Percentiles rank a stretch among this genome's conserved stretches.
phyloP scores from a whole-genome alignment of 176 grass and related monocot species.

The Oryza australiensis region DNA sequence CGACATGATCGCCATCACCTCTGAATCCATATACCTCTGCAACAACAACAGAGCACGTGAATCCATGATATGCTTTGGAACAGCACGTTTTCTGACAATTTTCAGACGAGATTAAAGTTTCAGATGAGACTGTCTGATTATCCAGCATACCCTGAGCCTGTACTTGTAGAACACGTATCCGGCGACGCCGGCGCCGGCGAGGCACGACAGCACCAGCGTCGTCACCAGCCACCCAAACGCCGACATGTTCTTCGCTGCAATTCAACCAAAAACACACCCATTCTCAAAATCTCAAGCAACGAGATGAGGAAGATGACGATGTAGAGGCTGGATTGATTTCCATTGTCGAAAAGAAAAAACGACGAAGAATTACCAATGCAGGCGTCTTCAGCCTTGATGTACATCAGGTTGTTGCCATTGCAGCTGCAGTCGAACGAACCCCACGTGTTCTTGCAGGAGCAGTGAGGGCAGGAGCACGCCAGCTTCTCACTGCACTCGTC shows the following conservation, averaged over 20 bases:
- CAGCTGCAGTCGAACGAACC: conserved; percentile 88
- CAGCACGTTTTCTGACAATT: neutral
- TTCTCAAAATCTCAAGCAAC: neutral
- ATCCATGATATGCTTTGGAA: no score
- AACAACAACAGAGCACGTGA: neutral
- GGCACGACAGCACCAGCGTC: conserved; percentile 58
- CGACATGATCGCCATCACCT: conserved; percentile 86
- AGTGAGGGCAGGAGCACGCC: conserved; percentile 71
- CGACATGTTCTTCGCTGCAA: conserved; percentile 61
- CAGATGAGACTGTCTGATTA: neutral
- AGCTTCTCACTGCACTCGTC: conserved; percentile 79
- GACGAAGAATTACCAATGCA: conserved; percentile 56
- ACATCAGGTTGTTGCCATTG: conserved; percentile 49
- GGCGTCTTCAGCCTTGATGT: conserved; percentile 75
- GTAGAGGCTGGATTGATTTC: neutral
- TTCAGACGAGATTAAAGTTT: no score
- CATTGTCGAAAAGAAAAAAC: neutral
- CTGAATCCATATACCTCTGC: conserved; percentile 89
- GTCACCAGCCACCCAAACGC: conserved; percentile 50
- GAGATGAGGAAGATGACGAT: neutral
- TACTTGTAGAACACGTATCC: conserved; percentile 93
- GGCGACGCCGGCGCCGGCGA: conserved; percentile 48
- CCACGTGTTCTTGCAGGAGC: conserved; percentile 81
- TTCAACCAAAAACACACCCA: neutral
- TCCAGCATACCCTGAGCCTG: conserved; percentile 69